A percentile compares a stretch with the other conserved stretches of the same genome.
Conservation (phyloP, 495 filamentous ascomycete species). For the Thermochaetoides thermophila region DNA sequence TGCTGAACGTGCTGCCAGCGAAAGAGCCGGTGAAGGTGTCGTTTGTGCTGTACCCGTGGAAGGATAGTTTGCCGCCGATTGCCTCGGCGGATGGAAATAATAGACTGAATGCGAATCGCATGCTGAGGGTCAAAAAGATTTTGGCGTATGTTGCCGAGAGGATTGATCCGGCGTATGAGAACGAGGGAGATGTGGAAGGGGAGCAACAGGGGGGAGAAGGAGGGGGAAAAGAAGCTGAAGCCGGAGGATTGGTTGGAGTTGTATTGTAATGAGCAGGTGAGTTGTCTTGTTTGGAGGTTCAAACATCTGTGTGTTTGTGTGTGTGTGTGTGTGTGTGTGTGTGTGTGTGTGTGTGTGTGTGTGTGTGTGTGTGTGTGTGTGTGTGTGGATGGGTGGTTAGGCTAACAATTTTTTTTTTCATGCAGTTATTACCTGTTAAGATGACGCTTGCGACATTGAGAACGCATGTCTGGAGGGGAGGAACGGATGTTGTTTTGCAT, state of each 20-base stretch:
- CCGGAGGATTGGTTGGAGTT: slow-evolving; percentile 89
- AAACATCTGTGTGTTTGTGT: background rate
- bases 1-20: slow-evolving; percentile 66
- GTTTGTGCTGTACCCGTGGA: slow-evolving; percentile 76
- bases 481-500: slow-evolving; percentile 74
- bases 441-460: slow-evolving; percentile 89
- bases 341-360: too few relatives aligned
- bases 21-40: slow-evolving; percentile 93
- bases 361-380: background rate
- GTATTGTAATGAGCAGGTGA: slow-evolving; percentile 81
- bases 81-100: slow-evolving; percentile 58
- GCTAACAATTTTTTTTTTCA: background rate
- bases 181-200: slow-evolving; percentile 38
- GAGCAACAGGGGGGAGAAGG: slow-evolving; percentile 34
- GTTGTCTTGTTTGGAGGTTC: slow-evolving; percentile 14
- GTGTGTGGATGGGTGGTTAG: slow-evolving; percentile 7
- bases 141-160: slow-evolving; percentile 80
- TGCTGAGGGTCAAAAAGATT: slow-evolving; percentile 94
- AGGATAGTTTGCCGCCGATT: slow-evolving; percentile 57
- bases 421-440: slow-evolving; percentile 37
- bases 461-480: slow-evolving; percentile 81
- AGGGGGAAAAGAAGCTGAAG: slow-evolving; percentile 45
- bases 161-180: slow-evolving; percentile 48
- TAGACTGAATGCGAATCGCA: slow-evolving; percentile 87
- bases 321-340: too few relatives aligned